Percentiles rank a stretch among this genome's conserved stretches.
These are phyloP conservation scores for Bertia moriformis DNA, from an alignment of 2,329 filamentous ascomycete species.

Conservation along the genomic window DNA sequence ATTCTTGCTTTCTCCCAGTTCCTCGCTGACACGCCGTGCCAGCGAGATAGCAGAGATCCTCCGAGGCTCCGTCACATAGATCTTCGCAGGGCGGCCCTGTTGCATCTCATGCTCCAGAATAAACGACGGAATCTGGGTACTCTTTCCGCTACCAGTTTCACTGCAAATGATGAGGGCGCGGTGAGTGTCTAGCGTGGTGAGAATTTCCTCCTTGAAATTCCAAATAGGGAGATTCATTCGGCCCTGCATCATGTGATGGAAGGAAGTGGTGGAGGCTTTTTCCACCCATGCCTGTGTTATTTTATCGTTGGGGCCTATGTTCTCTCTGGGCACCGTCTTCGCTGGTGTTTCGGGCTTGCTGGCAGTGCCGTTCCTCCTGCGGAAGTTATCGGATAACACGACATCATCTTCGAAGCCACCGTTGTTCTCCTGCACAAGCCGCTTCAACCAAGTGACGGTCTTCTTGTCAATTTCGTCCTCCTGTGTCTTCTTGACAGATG, in stretches of 20 bases:
- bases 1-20: conserved; percentile 70
- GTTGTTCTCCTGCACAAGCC: conserved; percentile 52
- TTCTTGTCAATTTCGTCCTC: conserved; percentile 57
- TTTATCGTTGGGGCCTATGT: conserved; percentile 17
- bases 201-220: conserved; percentile 64
- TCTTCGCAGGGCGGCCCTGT: conserved; percentile 68
- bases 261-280: conserved; percentile 42
- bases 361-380: background rate
- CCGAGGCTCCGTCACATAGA: conserved; percentile 89
- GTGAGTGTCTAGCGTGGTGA: conserved; percentile 62
- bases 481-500: conserved; percentile 53
- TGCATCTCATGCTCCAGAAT: conserved; percentile 78
- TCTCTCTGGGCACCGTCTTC: conserved; percentile 28
- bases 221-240: conserved; percentile 82
- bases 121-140: conserved; percentile 90
- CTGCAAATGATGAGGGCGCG: conserved; percentile 89
- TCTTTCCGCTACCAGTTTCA: conserved; percentile 90
- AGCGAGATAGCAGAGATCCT: conserved; percentile 93
- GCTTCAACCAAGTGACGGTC: conserved; percentile 52
- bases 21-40: conserved; percentile 82
- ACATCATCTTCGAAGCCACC: conserved; percentile 63
- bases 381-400: conserved; percentile 64
- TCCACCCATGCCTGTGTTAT: conserved; percentile 33
- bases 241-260: conserved; percentile 64
- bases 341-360: conserved; percentile 23